Percentiles rank a stretch among this genome's conserved stretches.
These are phyloP conservation scores for Saccharomycopsis fodiens DNA, from an alignment of 805 yeast genomes.

Conservation along the genomic window DNA sequence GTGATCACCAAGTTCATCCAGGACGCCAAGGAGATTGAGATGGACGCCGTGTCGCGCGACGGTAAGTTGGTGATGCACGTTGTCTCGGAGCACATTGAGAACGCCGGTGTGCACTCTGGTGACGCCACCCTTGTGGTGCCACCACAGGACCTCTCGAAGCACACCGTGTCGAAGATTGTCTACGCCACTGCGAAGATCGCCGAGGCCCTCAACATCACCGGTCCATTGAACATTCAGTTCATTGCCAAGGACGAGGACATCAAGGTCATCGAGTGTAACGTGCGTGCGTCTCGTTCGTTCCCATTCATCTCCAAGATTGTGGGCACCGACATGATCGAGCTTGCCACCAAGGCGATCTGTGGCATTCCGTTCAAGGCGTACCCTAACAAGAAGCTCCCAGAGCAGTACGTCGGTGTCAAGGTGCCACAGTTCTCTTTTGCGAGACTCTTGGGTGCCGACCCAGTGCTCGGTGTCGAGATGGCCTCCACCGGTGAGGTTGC, in stretches of 20 bases:
- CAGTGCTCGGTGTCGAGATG: slow-evolving; percentile 97
- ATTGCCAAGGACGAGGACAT: slow-evolving; percentile 93
- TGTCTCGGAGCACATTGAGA: slow-evolving; percentile 97
- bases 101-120: slow-evolving; percentile 99
- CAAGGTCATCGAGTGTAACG: slow-evolving; percentile 97
- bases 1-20: slow-evolving; percentile 95
- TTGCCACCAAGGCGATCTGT: slow-evolving; percentile 94
- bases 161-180: slow-evolving; percentile 84
- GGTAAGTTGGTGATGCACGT: slow-evolving; percentile 96
- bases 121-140: slow-evolving; percentile 97
- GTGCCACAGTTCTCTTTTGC: slow-evolving; percentile 98
- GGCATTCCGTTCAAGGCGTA: slow-evolving; percentile 84
- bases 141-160: slow-evolving; percentile 89
- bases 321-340: slow-evolving; percentile 91
- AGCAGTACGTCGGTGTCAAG: slow-evolving; percentile 90
- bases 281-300: slow-evolving; percentile 98
- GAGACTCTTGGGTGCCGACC: slow-evolving; percentile 95
- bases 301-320: slow-evolving; percentile 97
- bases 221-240: slow-evolving; percentile 96
- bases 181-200: slow-evolving; percentile 96
- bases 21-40: slow-evolving; percentile 95
- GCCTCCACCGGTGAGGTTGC: slow-evolving; percentile 99
- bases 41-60: slow-evolving; percentile 96
- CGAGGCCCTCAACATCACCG: slow-evolving; percentile 88
- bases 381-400: slow-evolving; percentile 83